Base-by-base conservation (phyloP, 345 rosid species). In the Salix dunnii region DNA sequence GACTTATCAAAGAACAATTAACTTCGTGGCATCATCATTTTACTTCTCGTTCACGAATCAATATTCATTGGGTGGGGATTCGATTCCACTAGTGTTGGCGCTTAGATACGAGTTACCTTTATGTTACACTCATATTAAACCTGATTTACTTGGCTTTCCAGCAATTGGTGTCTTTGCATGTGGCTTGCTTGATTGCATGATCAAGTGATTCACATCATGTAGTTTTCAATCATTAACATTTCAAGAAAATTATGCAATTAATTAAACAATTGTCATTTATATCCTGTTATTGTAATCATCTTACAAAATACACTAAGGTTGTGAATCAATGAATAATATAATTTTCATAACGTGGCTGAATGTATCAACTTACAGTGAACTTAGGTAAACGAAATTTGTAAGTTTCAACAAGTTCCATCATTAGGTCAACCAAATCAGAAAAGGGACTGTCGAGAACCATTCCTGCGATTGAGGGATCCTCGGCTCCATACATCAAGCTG, bases 391-490 rank as follows among this genome's bases (percentile, higher is more conserved):
- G 94, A 70, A 91, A 73, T 79, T 90, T 92, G 82, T 88, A 92
- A 11, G 93, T 91, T 77, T 92, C 98, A 46, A 91, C 97, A 17
- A 94, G 91, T 85, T 91, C 97, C 93, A 91, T 85, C 96, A 94
- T 94, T 86, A 94, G 83, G 81, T 92, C 96, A 80, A 94, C 96
- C 88, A 94, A 88, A 88, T 90, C 90, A 65, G 97, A 91, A 82
- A 94, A 94, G 58, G 97, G 94, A 80, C 93, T 92, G 78, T 94
- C 97, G 76, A 94, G 90, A 86, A 94, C 95, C 88, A 92, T 90
- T 87, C 98, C 98, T 55, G 96, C 97, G 28, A 92, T 91, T 11
- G 98, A 94, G 53, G 98, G 97, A 84, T 94, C 98, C 84, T 91
- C 93, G 55, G 93, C 93, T 84, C 94, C 97, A 85, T 94, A 94